These are phyloP conservation scores for Ustilago sp. DNA, from an alignment of 1,284 basidiomycete species.

Conservation along the genomic window DNA sequence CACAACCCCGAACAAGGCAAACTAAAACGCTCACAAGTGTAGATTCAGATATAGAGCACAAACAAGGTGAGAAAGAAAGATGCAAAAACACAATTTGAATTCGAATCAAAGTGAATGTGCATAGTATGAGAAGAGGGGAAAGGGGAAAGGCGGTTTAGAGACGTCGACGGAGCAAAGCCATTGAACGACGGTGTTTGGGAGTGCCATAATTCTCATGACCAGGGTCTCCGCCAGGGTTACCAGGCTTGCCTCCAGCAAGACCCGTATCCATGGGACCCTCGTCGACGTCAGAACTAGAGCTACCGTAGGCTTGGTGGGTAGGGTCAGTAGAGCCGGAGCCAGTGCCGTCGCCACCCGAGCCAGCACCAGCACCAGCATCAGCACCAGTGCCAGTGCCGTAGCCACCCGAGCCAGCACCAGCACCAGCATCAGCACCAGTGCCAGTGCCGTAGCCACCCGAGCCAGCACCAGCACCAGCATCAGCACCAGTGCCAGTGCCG, in stretches of 20 bases:
- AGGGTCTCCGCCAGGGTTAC: neutral
- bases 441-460: conserved; percentile 3
- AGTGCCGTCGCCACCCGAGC: neutral
- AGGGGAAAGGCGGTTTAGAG: neutral
- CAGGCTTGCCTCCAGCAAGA: conserved; percentile 17
- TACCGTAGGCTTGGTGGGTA: conserved; percentile 7
- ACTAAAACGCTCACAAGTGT: neutral
- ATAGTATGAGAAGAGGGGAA: neutral
- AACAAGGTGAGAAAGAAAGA: neutral
- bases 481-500: neutral
- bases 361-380: too few species aligned
- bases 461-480: conserved; percentile 10
- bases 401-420: conserved; percentile 10
- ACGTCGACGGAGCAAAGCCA: conserved; percentile 19
- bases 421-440: neutral
- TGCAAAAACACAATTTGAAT: neutral
- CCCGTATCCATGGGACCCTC: conserved; percentile 15
- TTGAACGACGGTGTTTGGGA: conserved; percentile 20
- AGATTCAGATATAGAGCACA: neutral
- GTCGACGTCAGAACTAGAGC: neutral
- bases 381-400: neutral
- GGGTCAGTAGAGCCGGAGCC: conserved; percentile 4
- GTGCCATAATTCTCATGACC: neutral
- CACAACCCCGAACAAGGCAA: conserved; percentile 10
- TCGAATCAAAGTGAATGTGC: neutral